A percentile compares a stretch with the other conserved stretches of the same genome.
phyloP scores from a whole-genome alignment of 768 basidiomycete genomes.

The Boletus tylopilopsis region DNA sequence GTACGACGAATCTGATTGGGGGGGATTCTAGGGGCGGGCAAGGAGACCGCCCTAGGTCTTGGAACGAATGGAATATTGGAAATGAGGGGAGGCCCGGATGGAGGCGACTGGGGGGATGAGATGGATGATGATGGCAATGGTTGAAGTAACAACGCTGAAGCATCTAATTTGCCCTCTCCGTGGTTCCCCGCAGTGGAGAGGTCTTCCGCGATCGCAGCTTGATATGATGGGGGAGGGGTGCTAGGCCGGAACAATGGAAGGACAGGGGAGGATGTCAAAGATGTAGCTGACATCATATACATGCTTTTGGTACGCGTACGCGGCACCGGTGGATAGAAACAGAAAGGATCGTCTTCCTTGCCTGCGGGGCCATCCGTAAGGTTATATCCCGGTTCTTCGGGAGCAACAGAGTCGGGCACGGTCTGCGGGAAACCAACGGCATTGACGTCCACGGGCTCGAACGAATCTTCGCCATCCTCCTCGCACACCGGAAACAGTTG shows the following conservation, averaged over 20 bases:
- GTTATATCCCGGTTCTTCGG: not conserved
- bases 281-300: conserved; percentile 11
- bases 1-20: conserved; percentile 11
- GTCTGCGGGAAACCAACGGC: conserved; percentile 23
- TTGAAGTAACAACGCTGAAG: conserved; percentile 28
- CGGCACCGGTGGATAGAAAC: conserved; percentile 13
- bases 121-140: conserved; percentile 20
- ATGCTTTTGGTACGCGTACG: conserved; percentile 32
- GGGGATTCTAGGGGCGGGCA: conserved; percentile 13
- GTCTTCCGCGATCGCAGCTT: conserved; percentile 6
- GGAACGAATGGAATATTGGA: conserved; percentile 12
- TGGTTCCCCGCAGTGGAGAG: not conserved
- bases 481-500: conserved; percentile 30
- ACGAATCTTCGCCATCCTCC: conserved; percentile 35
- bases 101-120: conserved; percentile 5
- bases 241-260: conserved; percentile 24
- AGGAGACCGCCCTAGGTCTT: conserved; percentile 25
- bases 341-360: conserved; percentile 25
- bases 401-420: not conserved
- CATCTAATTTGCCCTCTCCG: conserved; percentile 11
- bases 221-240: conserved; percentile 27
- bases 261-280: conserved; percentile 3
- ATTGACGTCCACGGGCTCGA: conserved; percentile 8
- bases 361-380: conserved; percentile 4
- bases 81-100: conserved; percentile 10